Evolutionary conservation across 768 basidiomycete genomes (phyloP).

Genomic region (Kwoniella newhampshirensis): DNA sequence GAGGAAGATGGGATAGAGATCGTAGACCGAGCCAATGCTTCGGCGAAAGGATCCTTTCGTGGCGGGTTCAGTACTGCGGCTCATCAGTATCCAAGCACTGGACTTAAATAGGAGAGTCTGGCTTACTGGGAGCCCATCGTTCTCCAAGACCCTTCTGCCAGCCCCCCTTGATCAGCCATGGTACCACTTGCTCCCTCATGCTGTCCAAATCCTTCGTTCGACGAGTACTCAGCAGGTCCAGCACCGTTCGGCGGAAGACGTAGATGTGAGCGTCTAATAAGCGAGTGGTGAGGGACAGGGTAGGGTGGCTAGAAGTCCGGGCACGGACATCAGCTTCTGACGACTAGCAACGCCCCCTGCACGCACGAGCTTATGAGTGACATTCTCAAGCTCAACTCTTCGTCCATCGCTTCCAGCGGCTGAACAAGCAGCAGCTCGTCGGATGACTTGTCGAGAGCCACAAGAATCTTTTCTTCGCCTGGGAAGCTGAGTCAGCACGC

Average conservation of each 20-base stretch:
- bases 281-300: constrained; percentile 65
- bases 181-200: constrained; percentile 83
- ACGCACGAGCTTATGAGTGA: constrained; percentile 67
- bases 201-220: constrained; percentile 74
- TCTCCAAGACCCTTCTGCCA: constrained; percentile 57
- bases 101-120: too few relatives aligned
- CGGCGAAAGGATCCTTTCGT: constrained; percentile 36
- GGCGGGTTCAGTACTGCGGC: constrained; percentile 38
- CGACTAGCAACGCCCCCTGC: not conserved
- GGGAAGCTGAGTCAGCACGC: not conserved
- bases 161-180: constrained; percentile 85
- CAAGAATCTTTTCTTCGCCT: constrained; percentile 49
- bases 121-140: constrained; percentile 51
- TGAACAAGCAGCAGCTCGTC: constrained; percentile 63
- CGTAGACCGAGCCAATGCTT: constrained; percentile 38
- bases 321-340: constrained; percentile 2
- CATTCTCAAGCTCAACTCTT: constrained; percentile 75
- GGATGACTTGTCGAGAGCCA: constrained; percentile 57
- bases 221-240: constrained; percentile 64
- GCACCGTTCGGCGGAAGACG: constrained; percentile 71
- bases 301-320: constrained; percentile 63
- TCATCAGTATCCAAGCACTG: too few relatives aligned
- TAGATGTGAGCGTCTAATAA: constrained; percentile 88
- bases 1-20: constrained; percentile 19
- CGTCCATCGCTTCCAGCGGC: constrained; percentile 62